Percentiles rank a stretch among this genome's conserved stretches.
Conservation (phyloP, 2,329 filamentous ascomycete genomes). For the Laburnicola sp. region DNA sequence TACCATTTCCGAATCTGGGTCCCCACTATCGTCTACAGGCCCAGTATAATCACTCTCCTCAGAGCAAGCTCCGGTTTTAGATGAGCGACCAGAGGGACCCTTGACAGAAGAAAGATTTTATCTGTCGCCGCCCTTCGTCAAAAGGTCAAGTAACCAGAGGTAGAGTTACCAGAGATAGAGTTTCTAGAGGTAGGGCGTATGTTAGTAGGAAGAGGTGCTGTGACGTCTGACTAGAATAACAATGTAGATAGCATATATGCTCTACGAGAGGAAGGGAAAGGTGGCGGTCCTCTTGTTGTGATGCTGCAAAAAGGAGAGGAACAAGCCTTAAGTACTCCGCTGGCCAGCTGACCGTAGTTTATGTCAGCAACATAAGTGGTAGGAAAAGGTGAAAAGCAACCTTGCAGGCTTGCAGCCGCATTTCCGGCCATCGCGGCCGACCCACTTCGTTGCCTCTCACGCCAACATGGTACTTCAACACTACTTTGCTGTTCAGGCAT, state of each 20-base stretch:
- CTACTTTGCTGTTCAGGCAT: too few relatives aligned
- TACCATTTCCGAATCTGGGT: conserved; percentile 15
- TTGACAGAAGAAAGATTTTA: conserved; percentile 10
- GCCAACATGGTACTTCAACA: too few relatives aligned
- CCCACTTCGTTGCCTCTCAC: too few relatives aligned
- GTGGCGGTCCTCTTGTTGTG: conserved; percentile 11
- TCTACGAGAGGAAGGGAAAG: conserved; percentile 8
- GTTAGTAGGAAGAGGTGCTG: too few relatives aligned
- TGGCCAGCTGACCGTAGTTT: conserved; percentile 4
- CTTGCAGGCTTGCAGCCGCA: background rate
- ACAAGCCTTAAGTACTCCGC: conserved; percentile 19
- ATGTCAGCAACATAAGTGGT: conserved; percentile 4
- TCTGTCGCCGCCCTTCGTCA: conserved; percentile 7
- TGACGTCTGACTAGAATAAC: too few relatives aligned
- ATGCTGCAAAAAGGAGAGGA: conserved; percentile 7
- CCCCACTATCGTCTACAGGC: conserved; percentile 10
- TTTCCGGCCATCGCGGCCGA: too few relatives aligned
- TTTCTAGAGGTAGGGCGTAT: too few relatives aligned
- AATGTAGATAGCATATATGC: too few relatives aligned
- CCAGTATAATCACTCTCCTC: too few relatives aligned
- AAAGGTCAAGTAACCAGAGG: conserved; percentile 9
- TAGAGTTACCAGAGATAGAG: conserved; percentile 9
- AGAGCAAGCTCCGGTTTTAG: conserved; percentile 14
- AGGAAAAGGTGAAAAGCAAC: background rate
- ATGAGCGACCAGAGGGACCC: conserved; percentile 13